These are phyloP conservation scores for Orbilia javanica DNA, from an alignment of 2,329 filamentous ascomycete species.

Conservation along the genomic window DNA sequence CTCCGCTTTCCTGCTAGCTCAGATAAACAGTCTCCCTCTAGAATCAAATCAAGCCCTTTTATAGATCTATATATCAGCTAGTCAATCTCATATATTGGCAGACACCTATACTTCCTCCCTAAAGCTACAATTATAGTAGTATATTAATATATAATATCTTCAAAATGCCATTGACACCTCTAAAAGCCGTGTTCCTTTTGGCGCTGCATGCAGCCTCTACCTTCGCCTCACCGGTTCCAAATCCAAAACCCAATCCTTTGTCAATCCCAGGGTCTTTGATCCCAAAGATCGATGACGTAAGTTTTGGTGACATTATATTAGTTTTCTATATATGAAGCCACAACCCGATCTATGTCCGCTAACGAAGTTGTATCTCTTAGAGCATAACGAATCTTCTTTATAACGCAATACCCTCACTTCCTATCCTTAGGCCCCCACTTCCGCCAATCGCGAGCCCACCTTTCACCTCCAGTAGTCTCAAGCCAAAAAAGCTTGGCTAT, in stretches of 20 bases:
- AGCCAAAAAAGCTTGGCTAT: constrained; percentile 76
- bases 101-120: no score
- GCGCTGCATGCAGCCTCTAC: constrained; percentile 24
- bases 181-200: constrained; percentile 33
- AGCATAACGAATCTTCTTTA: constrained; percentile 72
- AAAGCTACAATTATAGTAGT: not conserved
- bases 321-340: no score
- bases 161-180: constrained; percentile 39
- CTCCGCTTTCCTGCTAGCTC: not conserved
- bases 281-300: constrained; percentile 68
- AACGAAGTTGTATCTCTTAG: constrained; percentile 1
- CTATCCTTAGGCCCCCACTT: constrained; percentile 73
- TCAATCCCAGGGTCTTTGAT: constrained; percentile 71
- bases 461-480: constrained; percentile 70
- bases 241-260: constrained; percentile 60
- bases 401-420: constrained; percentile 69
- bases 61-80: no score
- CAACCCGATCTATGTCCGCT: not conserved
- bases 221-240: constrained; percentile 31
- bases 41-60: not conserved
- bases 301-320: not conserved
- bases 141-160: not conserved
- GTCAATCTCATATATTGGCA: no score
- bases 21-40: not conserved
- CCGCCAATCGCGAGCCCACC: constrained; percentile 71